Percentiles rank a stretch among this genome's conserved stretches.
These are phyloP conservation scores for Cucurbita pepo DNA, from an alignment of 306 rosid genomes.

Conservation along the genomic window DNA sequence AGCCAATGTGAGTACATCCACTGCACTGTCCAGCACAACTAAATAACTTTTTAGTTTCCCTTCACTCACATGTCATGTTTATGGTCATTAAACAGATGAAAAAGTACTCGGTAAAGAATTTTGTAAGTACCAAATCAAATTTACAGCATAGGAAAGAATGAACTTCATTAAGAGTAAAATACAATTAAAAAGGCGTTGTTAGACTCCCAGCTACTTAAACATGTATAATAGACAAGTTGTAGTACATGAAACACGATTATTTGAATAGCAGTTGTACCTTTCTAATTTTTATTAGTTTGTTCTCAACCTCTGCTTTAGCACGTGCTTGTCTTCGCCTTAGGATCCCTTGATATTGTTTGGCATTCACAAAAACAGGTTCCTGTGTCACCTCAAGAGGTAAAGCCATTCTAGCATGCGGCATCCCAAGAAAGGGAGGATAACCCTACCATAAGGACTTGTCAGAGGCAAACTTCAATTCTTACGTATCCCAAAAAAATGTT, in stretches of 20 bases:
- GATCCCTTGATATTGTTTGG: slow-evolving; percentile 95
- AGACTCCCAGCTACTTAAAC: neutral
- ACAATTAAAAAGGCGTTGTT: neutral
- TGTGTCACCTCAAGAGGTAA: slow-evolving; percentile 95
- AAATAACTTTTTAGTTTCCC: neutral
- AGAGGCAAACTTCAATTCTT: neutral
- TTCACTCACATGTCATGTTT: neutral
- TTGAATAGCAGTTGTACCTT: slow-evolving; percentile 37
- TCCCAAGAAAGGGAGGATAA: slow-evolving; percentile 71
- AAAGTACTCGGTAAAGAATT: neutral
- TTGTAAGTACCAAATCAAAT: neutral
- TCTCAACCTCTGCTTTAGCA: slow-evolving; percentile 92
- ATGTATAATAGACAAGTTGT: neutral
- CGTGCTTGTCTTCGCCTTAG: slow-evolving; percentile 93
- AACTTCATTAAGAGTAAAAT: neutral
- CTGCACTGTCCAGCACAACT: neutral
- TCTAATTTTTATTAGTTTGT: slow-evolving; percentile 71
- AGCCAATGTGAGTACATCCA: neutral
- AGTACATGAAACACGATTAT: neutral
- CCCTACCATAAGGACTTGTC: slow-evolving; percentile 32
- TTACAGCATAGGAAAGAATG: neutral
- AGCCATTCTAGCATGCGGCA: slow-evolving; percentile 92
- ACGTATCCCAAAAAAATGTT: neutral
- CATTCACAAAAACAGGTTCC: slow-evolving; percentile 96
- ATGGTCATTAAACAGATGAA: neutral